Base-by-base conservation (phyloP, 352 stramenopile genomes). In the Globisporangium polare region DNA sequence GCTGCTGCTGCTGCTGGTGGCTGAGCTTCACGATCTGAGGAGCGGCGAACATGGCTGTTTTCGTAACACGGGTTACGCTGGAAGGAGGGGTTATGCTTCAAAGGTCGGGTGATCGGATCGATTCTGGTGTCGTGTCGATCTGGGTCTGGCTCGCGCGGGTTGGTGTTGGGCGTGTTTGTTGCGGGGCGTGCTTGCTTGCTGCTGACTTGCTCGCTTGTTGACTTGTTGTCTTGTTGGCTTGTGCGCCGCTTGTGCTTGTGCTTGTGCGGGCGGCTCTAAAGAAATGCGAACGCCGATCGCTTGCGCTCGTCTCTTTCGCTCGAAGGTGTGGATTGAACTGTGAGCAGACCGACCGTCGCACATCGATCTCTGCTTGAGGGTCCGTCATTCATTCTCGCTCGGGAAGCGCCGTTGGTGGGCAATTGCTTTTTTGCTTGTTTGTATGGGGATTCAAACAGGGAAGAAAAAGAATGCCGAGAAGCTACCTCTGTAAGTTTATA, bases 221-320 rank as follows among this genome's bases (percentile, higher is more conserved):
- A 22, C 45, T 52, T 52, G 45, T 7, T 12, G 6, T 4, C 12
- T 52, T 52, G 45, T 53, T 18, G 12, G 17, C 45, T 22, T 35
- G 22, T 35, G 24, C 6, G 9, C 12, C 46, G 46, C 27, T 27
- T 31, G 24, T 39, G 17, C 45, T 22, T 35, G 22, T 20, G 24
- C 12, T 53, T 22, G 47, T 35, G 46, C 46, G 24, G 18, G 47
- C 18, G 47, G 47, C 24, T 33, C 27, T 37, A 53, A 35, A 53
- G 47, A 53, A 53, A 53, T 53, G 47, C 47, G 47, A 53, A 33
- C 24, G 15, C 22, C 47, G 47, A 35, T 53, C 47, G 45, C 33
- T 53, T 24, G 45, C 47, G 47, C 24, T 53, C 47, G 24, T 53
- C 47, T 53, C 24, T 52, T n/a, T 52, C 45, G 52, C 35, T 47